phyloP scores from a whole-genome alignment of 176 grass and related monocot genomes.

The Triticum dicoccoides region DNA sequence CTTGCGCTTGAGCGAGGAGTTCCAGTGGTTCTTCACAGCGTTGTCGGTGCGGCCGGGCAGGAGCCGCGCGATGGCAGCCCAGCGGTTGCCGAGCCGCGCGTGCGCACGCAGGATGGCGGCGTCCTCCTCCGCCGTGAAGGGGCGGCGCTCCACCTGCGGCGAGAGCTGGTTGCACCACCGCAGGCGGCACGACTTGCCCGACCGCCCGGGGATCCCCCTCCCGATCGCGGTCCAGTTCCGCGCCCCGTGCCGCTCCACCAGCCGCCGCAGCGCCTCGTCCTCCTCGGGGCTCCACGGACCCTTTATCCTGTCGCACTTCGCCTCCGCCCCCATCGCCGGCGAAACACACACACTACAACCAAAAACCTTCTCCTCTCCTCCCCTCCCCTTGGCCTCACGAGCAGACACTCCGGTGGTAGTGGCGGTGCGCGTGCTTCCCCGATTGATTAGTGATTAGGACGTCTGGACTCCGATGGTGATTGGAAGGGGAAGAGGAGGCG shows the following conservation, averaged over 20 bases:
- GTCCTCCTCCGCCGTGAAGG: conserved; percentile 83
- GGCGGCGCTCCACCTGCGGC: conserved; percentile 96
- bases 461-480: conserved; percentile 28
- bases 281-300: conserved; percentile 97
- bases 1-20: conserved; percentile 92
- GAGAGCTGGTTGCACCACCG: conserved; percentile 99
- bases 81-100: conserved; percentile 73
- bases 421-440: not conserved
- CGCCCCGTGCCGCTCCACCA: conserved; percentile 80
- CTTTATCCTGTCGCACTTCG: conserved; percentile 71
- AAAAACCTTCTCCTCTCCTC: too few relatives aligned
- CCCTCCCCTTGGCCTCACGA: too few relatives aligned
- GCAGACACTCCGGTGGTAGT: not conserved
- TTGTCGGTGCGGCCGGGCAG: conserved; percentile 93
- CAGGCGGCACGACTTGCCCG: conserved; percentile 92
- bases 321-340: conserved; percentile 32
- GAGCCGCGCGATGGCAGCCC: conserved; percentile 87
- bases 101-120: conserved; percentile 72
- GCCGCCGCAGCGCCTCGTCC: conserved; percentile 67
- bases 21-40: conserved; percentile 99
- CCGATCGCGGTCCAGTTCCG: conserved; percentile 95
- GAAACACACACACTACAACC: not conserved
- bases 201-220: conserved; percentile 66
- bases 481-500: conserved; percentile 3
- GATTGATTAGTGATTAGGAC: conserved; percentile 24